phyloP scores from a whole-genome alignment of 2,329 filamentous ascomycete species.

The Aspergillus ibericus region DNA sequence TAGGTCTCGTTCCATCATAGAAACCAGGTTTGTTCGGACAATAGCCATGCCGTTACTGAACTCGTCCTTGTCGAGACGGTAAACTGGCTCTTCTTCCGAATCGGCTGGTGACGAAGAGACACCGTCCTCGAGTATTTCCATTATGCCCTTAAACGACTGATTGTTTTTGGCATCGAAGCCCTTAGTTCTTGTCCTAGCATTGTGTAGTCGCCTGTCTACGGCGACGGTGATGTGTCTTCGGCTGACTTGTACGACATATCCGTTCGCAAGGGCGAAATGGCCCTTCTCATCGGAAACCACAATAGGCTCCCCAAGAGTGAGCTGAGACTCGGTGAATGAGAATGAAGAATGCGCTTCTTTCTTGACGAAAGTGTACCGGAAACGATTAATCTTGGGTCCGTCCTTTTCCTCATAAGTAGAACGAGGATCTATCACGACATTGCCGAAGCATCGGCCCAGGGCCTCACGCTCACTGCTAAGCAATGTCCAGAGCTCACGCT shows the following conservation, averaged over 20 bases:
- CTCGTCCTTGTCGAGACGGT: conserved; percentile 94
- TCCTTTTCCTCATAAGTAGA: conserved; percentile 69
- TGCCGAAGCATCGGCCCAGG: conserved; percentile 83
- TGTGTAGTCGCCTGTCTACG: conserved; percentile 86
- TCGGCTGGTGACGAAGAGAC: conserved; percentile 33
- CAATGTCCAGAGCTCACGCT: conserved; percentile 95
- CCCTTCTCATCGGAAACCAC: conserved; percentile 96
- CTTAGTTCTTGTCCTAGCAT: conserved; percentile 71
- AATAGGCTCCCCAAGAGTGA: conserved; percentile 82
- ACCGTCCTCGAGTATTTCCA: conserved; percentile 71
- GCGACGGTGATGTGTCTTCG: conserved; percentile 79
- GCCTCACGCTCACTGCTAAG: conserved; percentile 83
- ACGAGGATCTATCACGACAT: conserved; percentile 78
- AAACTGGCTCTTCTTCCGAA: conserved; percentile 57
- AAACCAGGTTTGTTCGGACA: conserved; percentile 88
- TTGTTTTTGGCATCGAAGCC: conserved; percentile 76
- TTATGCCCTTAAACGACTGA: conserved; percentile 86
- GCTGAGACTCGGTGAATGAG: conserved; percentile 88
- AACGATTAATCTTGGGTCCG: conserved; percentile 85
- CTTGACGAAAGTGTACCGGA: conserved; percentile 81
- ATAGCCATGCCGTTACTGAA: conserved; percentile 98
- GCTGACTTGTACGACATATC: conserved; percentile 77
- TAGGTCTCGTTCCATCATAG: conserved; percentile 80
- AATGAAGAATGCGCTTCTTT: conserved; percentile 61
- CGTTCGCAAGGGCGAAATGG: conserved; percentile 91